Conservation (phyloP, 441 rosid species). For the Euphorbia celastroides region DNA sequence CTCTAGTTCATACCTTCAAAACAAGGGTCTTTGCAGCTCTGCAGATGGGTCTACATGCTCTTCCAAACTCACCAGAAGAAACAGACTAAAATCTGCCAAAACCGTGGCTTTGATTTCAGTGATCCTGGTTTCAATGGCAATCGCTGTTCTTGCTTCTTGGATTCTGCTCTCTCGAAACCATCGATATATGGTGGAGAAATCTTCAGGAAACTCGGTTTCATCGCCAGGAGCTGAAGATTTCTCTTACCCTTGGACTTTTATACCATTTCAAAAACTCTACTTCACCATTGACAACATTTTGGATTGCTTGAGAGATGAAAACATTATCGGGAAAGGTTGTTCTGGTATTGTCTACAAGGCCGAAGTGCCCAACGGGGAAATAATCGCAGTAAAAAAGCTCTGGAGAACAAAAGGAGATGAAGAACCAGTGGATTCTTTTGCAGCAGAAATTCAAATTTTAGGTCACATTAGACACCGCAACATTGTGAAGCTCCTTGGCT, state of each 20-base stretch:
- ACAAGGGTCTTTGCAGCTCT: constrained; percentile 56
- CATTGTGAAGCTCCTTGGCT: constrained; percentile 80
- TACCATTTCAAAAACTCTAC: constrained; percentile 78
- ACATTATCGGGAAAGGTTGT: constrained; percentile 88
- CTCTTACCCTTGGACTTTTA: constrained; percentile 92
- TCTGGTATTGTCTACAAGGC: constrained; percentile 91
- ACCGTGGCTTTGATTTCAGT: constrained; percentile 58
- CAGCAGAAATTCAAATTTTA: constrained; percentile 85
- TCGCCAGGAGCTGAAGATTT: constrained; percentile 63
- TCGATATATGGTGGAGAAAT: constrained; percentile 46
- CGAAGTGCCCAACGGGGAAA: constrained; percentile 70
- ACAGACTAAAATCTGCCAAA: constrained; percentile 56
- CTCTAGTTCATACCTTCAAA: constrained; percentile 52
- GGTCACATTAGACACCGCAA: constrained; percentile 87
- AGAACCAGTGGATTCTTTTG: constrained; percentile 65
- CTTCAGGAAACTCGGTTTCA: constrained; percentile 32
- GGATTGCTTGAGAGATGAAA: constrained; percentile 67
- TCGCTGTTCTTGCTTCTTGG: constrained; percentile 58
- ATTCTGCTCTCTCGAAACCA: constrained; percentile 49
- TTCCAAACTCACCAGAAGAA: constrained; percentile 31
- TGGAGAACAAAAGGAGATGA: constrained; percentile 68
- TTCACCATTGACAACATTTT: constrained; percentile 70
- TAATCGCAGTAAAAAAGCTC: constrained; percentile 79
- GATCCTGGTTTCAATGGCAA: constrained; percentile 51
- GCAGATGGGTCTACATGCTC: constrained; percentile 71